Percentiles rank a stretch among this genome's conserved stretches.
phyloP scores from a whole-genome alignment of 768 basidiomycete genomes.

The Termitomyces sp. region DNA sequence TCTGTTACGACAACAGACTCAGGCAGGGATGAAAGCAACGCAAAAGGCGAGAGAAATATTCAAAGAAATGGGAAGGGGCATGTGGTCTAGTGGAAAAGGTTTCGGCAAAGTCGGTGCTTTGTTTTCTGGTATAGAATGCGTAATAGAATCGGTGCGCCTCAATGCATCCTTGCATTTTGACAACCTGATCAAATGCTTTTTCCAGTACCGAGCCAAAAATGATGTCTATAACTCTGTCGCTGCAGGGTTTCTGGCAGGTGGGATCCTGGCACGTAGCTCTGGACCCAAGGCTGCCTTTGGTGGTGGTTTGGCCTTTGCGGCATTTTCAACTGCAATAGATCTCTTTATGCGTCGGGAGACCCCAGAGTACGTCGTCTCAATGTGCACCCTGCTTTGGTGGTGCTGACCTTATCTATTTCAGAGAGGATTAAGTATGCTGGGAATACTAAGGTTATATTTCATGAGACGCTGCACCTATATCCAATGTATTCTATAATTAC shows the following conservation, averaged over 20 bases:
- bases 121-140: slow-evolving; percentile 94
- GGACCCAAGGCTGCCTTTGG: slow-evolving; percentile 85
- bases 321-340: slow-evolving; percentile 91
- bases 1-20: slow-evolving; percentile 59
- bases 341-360: slow-evolving; percentile 72
- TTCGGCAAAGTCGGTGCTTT: slow-evolving; percentile 93
- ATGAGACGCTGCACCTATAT: slow-evolving; percentile 15
- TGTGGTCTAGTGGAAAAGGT: slow-evolving; percentile 87
- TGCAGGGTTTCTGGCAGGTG: slow-evolving; percentile 86
- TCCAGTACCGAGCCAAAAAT: slow-evolving; percentile 91
- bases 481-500: slow-evolving; percentile 17
- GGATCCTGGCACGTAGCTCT: slow-evolving; percentile 79
- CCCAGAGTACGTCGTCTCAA: slow-evolving; percentile 52
- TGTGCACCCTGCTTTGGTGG: slow-evolving; percentile 5
- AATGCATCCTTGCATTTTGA: not conserved
- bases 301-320: slow-evolving; percentile 89
- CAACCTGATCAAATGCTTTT: not conserved
- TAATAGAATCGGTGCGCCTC: slow-evolving; percentile 82
- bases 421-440: slow-evolving; percentile 46
- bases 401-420: slow-evolving; percentile 1
- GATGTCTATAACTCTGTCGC: slow-evolving; percentile 90
- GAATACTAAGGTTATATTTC: slow-evolving; percentile 26
- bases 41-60: slow-evolving; percentile 85
- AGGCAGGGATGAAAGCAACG: slow-evolving; percentile 49
- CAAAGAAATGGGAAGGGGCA: slow-evolving; percentile 90